Percentiles rank a stretch among this genome's conserved stretches.
Conservation (phyloP, 1,139 yeast species). For the Pichia sp. region DNA sequence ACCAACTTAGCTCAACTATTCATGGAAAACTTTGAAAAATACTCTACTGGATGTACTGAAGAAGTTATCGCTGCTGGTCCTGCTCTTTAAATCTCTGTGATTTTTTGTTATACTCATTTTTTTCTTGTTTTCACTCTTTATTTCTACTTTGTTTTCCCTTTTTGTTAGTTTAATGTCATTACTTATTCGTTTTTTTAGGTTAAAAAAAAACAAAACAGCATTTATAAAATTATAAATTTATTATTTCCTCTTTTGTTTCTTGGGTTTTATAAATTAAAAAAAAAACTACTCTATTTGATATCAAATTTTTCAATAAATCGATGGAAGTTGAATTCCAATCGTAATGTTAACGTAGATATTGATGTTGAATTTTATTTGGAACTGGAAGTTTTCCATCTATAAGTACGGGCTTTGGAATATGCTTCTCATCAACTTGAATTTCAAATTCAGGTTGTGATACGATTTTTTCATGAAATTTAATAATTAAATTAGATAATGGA, state of each 20-base stretch:
- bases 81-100: constrained; percentile 24
- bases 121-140: too few species aligned
- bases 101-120: too few species aligned
- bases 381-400: constrained; percentile 12
- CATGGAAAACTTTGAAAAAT: constrained; percentile 79
- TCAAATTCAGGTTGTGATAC: constrained; percentile 11
- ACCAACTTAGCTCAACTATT: constrained; percentile 70
- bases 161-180: too few species aligned
- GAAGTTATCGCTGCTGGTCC: constrained; percentile 97
- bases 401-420: constrained; percentile 12
- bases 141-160: too few species aligned
- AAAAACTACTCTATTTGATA: too few species aligned
- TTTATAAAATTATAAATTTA: too few species aligned
- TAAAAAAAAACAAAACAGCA: too few species aligned
- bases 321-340: too few species aligned
- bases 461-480: constrained; percentile 14
- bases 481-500: constrained; percentile 35
- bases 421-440: constrained; percentile 11
- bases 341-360: not conserved
- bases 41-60: constrained; percentile 72
- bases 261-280: too few species aligned
- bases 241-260: too few species aligned
- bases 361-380: not conserved
- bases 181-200: too few species aligned
- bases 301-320: too few species aligned